Conservation (phyloP, 2,329 filamentous ascomycete species). For the Fonsecaea multimorphosa region DNA sequence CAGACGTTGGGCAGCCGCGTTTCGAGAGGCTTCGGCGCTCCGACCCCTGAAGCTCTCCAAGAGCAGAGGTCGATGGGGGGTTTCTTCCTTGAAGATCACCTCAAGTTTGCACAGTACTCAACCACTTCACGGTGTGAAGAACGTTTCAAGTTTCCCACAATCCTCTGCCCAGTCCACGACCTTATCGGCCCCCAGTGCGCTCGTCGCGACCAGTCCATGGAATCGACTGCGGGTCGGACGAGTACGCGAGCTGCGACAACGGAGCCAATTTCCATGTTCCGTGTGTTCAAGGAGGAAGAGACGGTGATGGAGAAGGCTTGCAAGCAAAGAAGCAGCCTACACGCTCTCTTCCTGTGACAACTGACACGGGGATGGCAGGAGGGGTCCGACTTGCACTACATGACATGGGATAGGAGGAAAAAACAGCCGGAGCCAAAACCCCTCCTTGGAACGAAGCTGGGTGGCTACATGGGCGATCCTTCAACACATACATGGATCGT, state of each 20-base stretch:
- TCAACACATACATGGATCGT: background rate
- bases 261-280: constrained; percentile 1
- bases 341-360: background rate
- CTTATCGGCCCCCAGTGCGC: background rate
- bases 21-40: too few relatives aligned
- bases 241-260: background rate
- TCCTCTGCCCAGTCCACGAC: too few relatives aligned
- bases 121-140: background rate
- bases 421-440: background rate
- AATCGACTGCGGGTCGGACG: background rate
- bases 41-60: too few relatives aligned
- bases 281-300: constrained; percentile 3
- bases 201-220: background rate
- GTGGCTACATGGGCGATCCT: background rate
- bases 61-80: too few relatives aligned
- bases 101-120: too few relatives aligned
- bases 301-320: background rate
- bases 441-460: background rate
- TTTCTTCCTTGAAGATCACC: too few relatives aligned
- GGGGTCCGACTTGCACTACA: background rate
- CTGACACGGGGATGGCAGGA: background rate
- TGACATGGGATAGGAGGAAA: background rate
- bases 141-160: too few relatives aligned
- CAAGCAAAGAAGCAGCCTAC: background rate
- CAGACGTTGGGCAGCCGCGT: too few relatives aligned